Conservation (phyloP, 129 eudicot genomes). For the Chrysanthemum lavandulifolium region DNA sequence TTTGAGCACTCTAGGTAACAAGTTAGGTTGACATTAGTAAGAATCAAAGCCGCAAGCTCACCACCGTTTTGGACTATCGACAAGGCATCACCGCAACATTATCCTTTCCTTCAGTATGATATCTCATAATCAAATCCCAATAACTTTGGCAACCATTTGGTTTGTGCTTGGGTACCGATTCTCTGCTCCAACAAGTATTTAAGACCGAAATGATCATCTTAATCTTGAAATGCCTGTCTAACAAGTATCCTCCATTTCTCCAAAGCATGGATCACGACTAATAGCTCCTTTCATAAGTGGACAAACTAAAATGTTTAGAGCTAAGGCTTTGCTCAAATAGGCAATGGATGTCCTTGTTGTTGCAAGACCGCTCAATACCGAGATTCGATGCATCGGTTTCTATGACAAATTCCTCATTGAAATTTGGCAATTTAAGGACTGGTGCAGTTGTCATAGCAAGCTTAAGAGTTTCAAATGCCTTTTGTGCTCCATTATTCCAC, state of each 20-base stretch:
- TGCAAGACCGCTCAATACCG: no score
- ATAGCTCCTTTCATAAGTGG: neutral
- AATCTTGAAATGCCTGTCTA: neutral
- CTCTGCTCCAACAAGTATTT: neutral
- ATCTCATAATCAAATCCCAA: neutral
- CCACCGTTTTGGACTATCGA: neutral
- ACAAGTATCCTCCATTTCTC: neutral
- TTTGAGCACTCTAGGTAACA: no score
- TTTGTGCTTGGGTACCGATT: neutral
- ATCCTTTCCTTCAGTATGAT: neutral
- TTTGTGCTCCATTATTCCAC: no score
- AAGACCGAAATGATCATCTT: neutral
- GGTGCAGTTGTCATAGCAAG: no score
- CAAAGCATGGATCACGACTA: neutral
- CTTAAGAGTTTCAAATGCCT: no score
- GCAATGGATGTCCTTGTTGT: no score
- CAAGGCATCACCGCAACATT: neutral
- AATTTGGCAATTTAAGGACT: no score
- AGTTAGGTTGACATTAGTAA: no score
- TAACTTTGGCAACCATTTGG: neutral
- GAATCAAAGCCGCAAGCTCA: neutral
- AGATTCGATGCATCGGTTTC: no score
- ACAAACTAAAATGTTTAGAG: no score
- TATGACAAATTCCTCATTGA: no score
- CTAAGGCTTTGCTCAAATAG: no score